A percentile compares a stretch with the other conserved stretches of the same genome.
phyloP scores from a whole-genome alignment of 169 alveolate species.

The Cryptosporidium sp. region DNA sequence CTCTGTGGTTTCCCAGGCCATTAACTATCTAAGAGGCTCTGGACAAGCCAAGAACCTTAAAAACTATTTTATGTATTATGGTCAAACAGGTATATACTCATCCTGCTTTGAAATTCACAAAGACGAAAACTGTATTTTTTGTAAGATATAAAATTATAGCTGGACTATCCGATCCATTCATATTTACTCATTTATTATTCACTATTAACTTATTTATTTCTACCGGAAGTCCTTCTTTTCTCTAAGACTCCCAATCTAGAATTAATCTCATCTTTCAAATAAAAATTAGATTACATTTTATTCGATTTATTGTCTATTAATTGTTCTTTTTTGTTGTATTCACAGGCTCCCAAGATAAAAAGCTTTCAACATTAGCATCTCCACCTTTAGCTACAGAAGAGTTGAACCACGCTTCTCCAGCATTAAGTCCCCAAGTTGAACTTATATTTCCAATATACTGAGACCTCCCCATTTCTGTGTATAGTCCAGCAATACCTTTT shows the following conservation, averaged over 20 bases:
- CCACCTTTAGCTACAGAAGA: conserved; percentile 58
- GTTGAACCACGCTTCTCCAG: conserved; percentile 74
- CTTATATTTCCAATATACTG: conserved; percentile 36
- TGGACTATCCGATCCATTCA: neutral
- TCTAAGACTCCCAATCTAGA: neutral
- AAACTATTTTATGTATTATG: conserved; percentile 45
- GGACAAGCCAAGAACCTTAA: neutral
- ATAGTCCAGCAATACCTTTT: conserved; percentile 63
- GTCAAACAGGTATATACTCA: conserved; percentile 60
- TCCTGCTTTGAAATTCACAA: conserved; percentile 13
- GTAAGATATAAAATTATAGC: conserved; percentile 7
- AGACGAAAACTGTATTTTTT: conserved; percentile 58
- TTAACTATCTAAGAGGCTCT: neutral
- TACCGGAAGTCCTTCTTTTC: neutral
- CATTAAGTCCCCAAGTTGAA: conserved; percentile 69
- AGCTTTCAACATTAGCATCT: conserved; percentile 64
- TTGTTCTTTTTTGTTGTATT: conserved; percentile 24
- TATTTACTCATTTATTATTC: neutral
- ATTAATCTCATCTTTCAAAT: neutral
- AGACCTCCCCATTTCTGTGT: conserved; percentile 67
- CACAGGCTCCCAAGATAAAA: conserved; percentile 73
- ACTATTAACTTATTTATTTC: neutral
- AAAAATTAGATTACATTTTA: neutral
- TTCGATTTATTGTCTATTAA: neutral
- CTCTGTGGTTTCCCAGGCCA: conserved; percentile 37